Conservation (phyloP, 768 basidiomycete genomes). For the Macrolepiota dolichaula region DNA sequence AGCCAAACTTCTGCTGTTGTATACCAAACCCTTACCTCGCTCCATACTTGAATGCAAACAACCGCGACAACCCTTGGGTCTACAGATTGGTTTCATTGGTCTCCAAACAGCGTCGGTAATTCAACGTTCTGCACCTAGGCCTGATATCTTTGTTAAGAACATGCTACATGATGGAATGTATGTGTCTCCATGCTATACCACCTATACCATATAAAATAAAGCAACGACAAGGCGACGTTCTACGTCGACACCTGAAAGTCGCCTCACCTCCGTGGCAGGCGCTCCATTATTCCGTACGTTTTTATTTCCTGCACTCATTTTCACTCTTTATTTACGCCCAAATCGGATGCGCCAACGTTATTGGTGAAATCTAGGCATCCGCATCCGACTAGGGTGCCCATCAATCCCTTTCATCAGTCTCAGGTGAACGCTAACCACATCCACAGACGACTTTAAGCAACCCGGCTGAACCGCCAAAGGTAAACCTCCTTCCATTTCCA, state of each 20-base stretch:
- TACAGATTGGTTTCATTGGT: conserved; percentile 40
- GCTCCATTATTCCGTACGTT: conserved; percentile 64
- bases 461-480: conserved; percentile 66
- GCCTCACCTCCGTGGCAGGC: conserved; percentile 56
- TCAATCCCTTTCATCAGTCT: not conserved
- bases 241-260: conserved; percentile 61
- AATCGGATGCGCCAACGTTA: conserved; percentile 62
- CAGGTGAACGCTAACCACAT: conserved; percentile 11
- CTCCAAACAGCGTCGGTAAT: not conserved
- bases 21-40: not conserved
- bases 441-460: conserved; percentile 68
- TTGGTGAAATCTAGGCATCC: conserved; percentile 54
- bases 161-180: conserved; percentile 71
- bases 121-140: conserved; percentile 28
- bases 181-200: conserved; percentile 14
- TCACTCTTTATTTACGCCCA: not conserved
- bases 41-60: conserved; percentile 42
- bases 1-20: not conserved
- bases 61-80: conserved; percentile 73
- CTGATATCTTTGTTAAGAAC: conserved; percentile 67
- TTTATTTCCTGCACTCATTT: not conserved
- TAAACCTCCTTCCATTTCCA: conserved; percentile 17
- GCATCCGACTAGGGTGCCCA: conserved; percentile 65
- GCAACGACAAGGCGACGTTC: conserved; percentile 74
- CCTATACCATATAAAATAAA: conserved; percentile 18